Base-by-base conservation (phyloP, 768 basidiomycete species). In the Mycena metata region DNA sequence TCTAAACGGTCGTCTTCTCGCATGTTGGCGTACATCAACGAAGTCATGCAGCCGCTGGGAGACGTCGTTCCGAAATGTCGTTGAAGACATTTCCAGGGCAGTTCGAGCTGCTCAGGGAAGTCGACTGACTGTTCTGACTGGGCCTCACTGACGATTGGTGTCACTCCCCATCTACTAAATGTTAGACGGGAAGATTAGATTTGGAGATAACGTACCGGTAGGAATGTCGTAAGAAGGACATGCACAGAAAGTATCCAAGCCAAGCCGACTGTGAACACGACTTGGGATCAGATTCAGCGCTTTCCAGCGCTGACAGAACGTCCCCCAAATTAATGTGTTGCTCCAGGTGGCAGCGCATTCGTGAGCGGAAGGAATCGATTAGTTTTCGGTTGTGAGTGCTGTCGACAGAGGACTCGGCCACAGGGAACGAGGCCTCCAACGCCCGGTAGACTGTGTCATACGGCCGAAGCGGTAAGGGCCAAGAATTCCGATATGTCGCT, bases 61-160 rank as follows among this genome's bases (percentile, higher is more conserved):
- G 73, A 74, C 10, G 73, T 73, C 4, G 63, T 63, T 15, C 70
- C 72, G 26, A 72, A 69, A 51, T 72, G 73, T 1, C 43, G 69
- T 43, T 66, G 67, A 8, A 74, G 60, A 46, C 51, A 69, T 12
- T 30, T 49, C 73, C 72, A 74, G 0, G 72, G 69, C 2, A 72
- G 2, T n/a, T 74, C 66, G 9, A 74, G 62, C 33, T 73, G 51
- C 21, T 50, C 52, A n/a, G 73, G 73, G 45, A 74, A 70, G 19
- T 71, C 67, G n/a, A 74, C 24, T 5, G 67, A 64, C n/a, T 65
- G 41, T 43, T 74, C 73, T 35, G 52, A 65, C 50, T 74, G 73
- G 3, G 73, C 73, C 66, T 74, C 73, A 11, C 73, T 67, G 23
- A 74, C 73, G n/a, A 74, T 67, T 13, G 73, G 73, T 17, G 57